These are phyloP conservation scores for Colletotrichum falcatum DNA, from an alignment of 2,329 filamentous ascomycete species.

Conservation along the genomic window DNA sequence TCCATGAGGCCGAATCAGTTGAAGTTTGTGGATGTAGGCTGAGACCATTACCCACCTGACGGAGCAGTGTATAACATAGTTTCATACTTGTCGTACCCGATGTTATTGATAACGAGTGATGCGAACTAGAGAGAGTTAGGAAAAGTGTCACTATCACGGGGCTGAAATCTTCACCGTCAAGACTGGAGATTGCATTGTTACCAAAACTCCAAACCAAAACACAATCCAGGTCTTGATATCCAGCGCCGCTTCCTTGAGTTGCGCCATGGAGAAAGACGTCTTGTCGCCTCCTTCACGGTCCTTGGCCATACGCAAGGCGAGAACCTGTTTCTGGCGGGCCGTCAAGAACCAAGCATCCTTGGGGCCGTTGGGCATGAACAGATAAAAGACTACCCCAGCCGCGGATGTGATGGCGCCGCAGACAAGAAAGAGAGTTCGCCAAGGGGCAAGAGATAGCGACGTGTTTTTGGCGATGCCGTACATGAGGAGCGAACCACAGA, in stretches of 20 bases:
- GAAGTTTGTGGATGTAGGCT: neutral
- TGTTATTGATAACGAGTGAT: slow-evolving; percentile 60
- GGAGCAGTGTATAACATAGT: slow-evolving; percentile 62
- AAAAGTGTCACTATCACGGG: rapidly evolving
- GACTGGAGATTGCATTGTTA: slow-evolving; percentile 60
- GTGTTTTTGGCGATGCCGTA: slow-evolving; percentile 58
- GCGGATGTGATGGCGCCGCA: slow-evolving; percentile 60
- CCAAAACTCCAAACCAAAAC: slow-evolving; percentile 59
- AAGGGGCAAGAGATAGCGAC: slow-evolving; percentile 54
- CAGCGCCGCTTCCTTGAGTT: slow-evolving; percentile 57
- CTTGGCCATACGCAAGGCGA: slow-evolving; percentile 50
- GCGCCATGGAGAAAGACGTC: slow-evolving; percentile 56
- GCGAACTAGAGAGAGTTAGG: slow-evolving; percentile 52
- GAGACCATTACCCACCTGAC: slow-evolving; percentile 44
- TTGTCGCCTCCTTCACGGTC: slow-evolving; percentile 52
- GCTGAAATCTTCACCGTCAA: slow-evolving; percentile 48
- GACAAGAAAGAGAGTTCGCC: slow-evolving; percentile 62
- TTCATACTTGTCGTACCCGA: slow-evolving; percentile 57
- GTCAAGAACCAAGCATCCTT: slow-evolving; percentile 63
- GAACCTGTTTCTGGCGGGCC: slow-evolving; percentile 55
- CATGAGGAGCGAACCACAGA: slow-evolving; percentile 47
- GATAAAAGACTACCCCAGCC: slow-evolving; percentile 58
- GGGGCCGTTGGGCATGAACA: slow-evolving; percentile 60
- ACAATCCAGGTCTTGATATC: slow-evolving; percentile 59
- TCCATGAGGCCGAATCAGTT: neutral